Evolutionary conservation across 73 alveolate species (phyloP).

Genomic region (Breviolum minutum): DNA sequence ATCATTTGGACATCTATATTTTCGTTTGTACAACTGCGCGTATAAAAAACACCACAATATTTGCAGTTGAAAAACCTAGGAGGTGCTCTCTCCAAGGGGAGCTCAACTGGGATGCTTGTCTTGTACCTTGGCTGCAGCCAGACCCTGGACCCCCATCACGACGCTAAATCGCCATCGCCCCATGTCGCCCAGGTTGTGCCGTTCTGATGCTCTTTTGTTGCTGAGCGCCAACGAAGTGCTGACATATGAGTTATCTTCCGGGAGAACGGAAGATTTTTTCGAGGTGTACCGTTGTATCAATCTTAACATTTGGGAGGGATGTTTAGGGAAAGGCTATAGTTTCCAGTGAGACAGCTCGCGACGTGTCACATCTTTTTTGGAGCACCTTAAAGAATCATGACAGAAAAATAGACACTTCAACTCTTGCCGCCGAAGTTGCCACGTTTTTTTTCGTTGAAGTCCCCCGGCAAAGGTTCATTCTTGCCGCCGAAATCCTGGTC

Average conservation of each 20-base stretch:
- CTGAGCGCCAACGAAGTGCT: neutral
- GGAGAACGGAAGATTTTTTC: too few relatives aligned
- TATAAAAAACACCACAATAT: neutral
- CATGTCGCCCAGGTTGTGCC: neutral
- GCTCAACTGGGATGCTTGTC: slow-evolving; percentile 26
- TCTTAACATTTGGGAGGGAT: too few relatives aligned
- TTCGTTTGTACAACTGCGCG: neutral
- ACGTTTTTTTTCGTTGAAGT: too few relatives aligned
- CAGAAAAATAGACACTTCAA: too few relatives aligned
- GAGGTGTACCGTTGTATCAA: too few relatives aligned
- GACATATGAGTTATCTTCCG: too few relatives aligned
- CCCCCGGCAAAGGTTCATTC: neutral
- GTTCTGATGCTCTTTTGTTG: slow-evolving; percentile 18
- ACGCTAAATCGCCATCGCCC: neutral
- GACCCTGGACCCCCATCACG: neutral
- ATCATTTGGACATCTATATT: too few relatives aligned
- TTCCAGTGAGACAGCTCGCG: too few relatives aligned
- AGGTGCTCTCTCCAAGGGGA: neutral
- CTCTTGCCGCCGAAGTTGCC: too few relatives aligned
- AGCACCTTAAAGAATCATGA: too few relatives aligned
- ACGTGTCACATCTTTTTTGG: too few relatives aligned
- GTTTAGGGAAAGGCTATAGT: too few relatives aligned
- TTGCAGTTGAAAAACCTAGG: neutral
- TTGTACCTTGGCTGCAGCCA: neutral
- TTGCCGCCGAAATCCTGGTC: slow-evolving; percentile 15